These are phyloP conservation scores for Lobosporangium transversale DNA, from an alignment of 192 early-diverging fungal genomes.

Conservation along the genomic window DNA sequence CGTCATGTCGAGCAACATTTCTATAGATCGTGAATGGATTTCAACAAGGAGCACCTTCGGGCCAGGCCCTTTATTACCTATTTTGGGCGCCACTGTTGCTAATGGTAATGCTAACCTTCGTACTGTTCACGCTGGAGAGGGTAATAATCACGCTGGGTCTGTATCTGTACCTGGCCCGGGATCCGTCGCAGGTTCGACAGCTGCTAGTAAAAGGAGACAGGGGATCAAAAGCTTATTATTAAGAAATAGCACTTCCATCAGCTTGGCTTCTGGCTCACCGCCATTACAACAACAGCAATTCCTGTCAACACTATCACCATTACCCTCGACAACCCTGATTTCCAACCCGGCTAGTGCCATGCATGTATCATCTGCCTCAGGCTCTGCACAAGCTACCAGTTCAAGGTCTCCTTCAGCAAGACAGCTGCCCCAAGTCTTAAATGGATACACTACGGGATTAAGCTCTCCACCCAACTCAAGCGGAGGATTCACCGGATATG, in stretches of 20 bases:
- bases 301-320: too few relatives aligned
- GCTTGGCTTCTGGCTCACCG: slow-evolving; percentile 23
- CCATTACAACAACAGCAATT: neutral
- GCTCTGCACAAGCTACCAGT: too few relatives aligned
- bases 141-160: neutral
- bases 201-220: slow-evolving; percentile 23
- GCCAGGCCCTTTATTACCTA: neutral
- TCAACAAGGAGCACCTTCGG: slow-evolving; percentile 16
- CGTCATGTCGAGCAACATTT: slow-evolving; percentile 47
- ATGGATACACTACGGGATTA: slow-evolving; percentile 5
- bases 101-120: too few relatives aligned
- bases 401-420: neutral
- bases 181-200: neutral
- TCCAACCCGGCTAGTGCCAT: too few relatives aligned
- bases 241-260: slow-evolving; percentile 41
- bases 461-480: neutral
- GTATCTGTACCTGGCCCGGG: neutral
- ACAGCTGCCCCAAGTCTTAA: slow-evolving; percentile 31
- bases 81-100: neutral
- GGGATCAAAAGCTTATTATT: slow-evolving; percentile 35
- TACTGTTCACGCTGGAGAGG: too few relatives aligned
- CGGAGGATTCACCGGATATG: neutral
- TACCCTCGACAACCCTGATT: too few relatives aligned
- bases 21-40: slow-evolving; percentile 49
- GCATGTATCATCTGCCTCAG: too few relatives aligned